Conservation (phyloP, 176 grass and related monocot species). For the Cenchrus fungigraminus region DNA sequence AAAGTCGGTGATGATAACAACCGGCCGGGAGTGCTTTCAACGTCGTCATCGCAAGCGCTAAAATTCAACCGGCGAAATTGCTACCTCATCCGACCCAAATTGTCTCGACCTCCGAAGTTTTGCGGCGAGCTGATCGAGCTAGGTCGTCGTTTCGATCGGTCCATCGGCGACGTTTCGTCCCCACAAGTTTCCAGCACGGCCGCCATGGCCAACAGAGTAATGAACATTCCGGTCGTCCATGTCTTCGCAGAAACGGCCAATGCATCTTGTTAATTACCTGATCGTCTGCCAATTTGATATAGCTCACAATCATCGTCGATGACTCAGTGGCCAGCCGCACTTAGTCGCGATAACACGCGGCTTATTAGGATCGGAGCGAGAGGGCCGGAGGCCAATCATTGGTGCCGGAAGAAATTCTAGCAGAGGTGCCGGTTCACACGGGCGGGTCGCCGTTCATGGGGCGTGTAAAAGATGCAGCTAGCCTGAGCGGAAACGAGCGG, state of each 20-base stretch:
- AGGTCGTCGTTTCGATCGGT: no score
- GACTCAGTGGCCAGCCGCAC: neutral
- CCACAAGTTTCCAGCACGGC: conserved; percentile 30
- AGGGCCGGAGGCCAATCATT: conserved; percentile 12
- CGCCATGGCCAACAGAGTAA: neutral
- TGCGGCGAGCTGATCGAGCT: neutral
- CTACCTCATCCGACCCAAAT: neutral
- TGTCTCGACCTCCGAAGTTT: conserved; percentile 29
- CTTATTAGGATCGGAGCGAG: neutral
- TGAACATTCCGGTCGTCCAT: conserved; percentile 8
- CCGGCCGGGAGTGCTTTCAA: neutral
- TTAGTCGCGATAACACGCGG: conserved; percentile 3
- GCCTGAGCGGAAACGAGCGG: neutral
- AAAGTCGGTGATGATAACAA: conserved; percentile 16
- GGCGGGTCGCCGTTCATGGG: neutral
- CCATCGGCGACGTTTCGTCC: neutral
- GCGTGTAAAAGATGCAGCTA: neutral
- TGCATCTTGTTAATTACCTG: neutral
- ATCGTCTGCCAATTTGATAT: neutral
- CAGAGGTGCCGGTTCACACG: neutral
- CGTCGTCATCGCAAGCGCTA: neutral
- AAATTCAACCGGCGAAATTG: conserved; percentile 1
- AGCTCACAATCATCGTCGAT: conserved; percentile 2
- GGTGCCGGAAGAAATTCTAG: neutral
- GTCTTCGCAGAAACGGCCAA: conserved; percentile 5